Percentiles rank a stretch among this genome's conserved stretches.
Conservation (phyloP, 352 stramenopile species). For the Globisporangium paroecandrum region DNA sequence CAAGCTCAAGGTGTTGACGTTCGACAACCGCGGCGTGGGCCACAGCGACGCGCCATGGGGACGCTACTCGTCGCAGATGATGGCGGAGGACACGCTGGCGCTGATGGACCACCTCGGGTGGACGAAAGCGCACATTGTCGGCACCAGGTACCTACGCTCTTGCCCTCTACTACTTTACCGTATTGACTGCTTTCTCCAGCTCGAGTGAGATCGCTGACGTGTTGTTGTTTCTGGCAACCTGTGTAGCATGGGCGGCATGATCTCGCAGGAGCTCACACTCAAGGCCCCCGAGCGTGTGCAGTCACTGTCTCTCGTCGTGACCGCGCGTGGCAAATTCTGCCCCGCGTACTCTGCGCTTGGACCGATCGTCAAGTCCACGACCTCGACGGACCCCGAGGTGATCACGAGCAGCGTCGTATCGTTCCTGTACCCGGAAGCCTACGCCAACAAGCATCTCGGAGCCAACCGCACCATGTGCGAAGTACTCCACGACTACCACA, state of each 20-base stretch:
- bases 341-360: conserved; percentile 1
- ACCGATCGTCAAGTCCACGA: conserved; percentile 1
- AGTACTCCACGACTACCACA: conserved; percentile 5
- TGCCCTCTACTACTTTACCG: too few relatives aligned
- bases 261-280: conserved; percentile 37
- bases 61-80: conserved; percentile 30
- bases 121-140: conserved; percentile 6
- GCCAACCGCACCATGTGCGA: background rate
- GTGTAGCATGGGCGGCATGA: conserved; percentile 47
- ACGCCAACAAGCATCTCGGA: background rate
- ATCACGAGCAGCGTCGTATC: conserved; percentile 3
- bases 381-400: background rate
- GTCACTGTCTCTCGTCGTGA: conserved; percentile 48
- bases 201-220: too few relatives aligned
- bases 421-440: conserved; percentile 5
- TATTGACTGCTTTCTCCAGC: too few relatives aligned
- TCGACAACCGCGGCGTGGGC: conserved; percentile 66
- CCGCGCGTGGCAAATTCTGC: conserved; percentile 19
- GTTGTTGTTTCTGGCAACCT: too few relatives aligned
- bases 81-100: conserved; percentile 29
- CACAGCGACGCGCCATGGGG: conserved; percentile 26
- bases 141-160: conserved; percentile 3
- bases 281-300: conserved; percentile 32
- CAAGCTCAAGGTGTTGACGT: conserved; percentile 41
- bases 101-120: conserved; percentile 26